These are phyloP conservation scores for Sarocladium kiliense DNA, from an alignment of 2,329 filamentous ascomycete genomes.

Conservation along the genomic window DNA sequence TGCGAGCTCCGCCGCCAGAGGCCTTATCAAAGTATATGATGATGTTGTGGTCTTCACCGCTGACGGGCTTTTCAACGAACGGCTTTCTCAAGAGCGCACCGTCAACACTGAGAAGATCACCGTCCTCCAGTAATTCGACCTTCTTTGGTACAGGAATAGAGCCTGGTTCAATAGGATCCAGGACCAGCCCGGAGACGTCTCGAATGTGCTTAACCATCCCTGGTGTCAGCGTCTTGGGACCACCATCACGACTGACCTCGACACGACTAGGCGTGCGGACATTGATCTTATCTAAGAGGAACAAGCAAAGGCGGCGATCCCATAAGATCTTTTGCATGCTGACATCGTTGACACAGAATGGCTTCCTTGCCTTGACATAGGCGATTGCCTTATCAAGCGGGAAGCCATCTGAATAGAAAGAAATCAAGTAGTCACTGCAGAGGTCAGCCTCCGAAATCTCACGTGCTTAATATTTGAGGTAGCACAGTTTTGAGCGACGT, in stretches of 20 bases:
- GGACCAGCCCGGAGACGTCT: constrained; percentile 69
- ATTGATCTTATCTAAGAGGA: constrained; percentile 80
- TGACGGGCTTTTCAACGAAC: constrained; percentile 98
- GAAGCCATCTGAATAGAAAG: constrained; percentile 97
- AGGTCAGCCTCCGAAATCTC: constrained; percentile 15
- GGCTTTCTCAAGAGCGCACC: constrained; percentile 79
- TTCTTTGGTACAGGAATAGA: constrained; percentile 46
- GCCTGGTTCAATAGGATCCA: constrained; percentile 43
- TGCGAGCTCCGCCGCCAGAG: constrained; percentile 80
- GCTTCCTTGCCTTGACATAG: constrained; percentile 87
- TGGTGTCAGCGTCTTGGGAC: constrained; percentile 69
- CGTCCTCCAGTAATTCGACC: constrained; percentile 84
- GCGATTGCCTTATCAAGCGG: constrained; percentile 95
- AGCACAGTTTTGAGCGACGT: constrained; percentile 22
- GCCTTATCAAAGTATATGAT: constrained; percentile 93
- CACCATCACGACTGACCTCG: constrained; percentile 90
- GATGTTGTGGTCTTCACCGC: constrained; percentile 97
- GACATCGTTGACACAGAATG: constrained; percentile 95
- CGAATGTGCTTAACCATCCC: constrained; percentile 78
- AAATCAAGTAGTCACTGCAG: constrained; percentile 80
- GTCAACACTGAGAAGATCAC: constrained; percentile 83
- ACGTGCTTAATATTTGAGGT: too few relatives aligned
- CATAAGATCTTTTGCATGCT: constrained; percentile 96
- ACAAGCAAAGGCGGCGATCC: constrained; percentile 87
- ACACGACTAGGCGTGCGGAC: constrained; percentile 85